Percentiles rank a stretch among this genome's conserved stretches.
Conservation (phyloP, 768 basidiomycete genomes). For the Kondoa subrosea region DNA sequence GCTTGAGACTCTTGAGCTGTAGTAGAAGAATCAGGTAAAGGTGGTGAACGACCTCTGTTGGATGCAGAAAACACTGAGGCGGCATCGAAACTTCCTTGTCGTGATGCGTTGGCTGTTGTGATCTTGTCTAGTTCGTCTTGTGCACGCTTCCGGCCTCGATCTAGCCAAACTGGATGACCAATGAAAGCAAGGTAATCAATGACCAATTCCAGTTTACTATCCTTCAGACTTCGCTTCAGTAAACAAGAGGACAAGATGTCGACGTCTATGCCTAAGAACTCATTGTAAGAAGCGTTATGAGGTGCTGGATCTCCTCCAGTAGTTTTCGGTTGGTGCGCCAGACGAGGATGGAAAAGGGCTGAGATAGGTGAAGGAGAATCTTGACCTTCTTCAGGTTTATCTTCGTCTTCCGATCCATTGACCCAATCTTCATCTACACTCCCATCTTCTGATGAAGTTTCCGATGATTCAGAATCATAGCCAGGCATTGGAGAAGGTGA, state of each 20-base stretch:
- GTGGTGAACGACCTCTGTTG: background rate
- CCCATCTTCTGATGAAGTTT: constrained; percentile 1
- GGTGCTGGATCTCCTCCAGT: background rate
- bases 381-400: background rate
- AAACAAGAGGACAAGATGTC: constrained; percentile 60
- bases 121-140: background rate
- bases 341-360: background rate
- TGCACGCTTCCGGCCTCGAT: constrained; percentile 3
- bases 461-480: background rate
- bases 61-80: background rate
- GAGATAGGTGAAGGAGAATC: background rate
- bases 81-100: background rate
- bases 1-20: background rate
- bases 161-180: constrained; percentile 54
- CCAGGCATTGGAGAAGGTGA: background rate
- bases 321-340: constrained; percentile 5
- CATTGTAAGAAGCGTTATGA: constrained; percentile 26
- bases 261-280: constrained; percentile 58
- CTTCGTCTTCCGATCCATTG: constrained; percentile 2
- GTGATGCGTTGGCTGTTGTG: background rate
- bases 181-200: constrained; percentile 84
- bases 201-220: constrained; percentile 82
- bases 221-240: constrained; percentile 57
- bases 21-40: background rate
- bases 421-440: constrained; percentile 12